A percentile compares a stretch with the other conserved stretches of the same genome.
Conservation (phyloP, 345 rosid genomes). For the thale cress (Arabidopsis thaliana) region TAIR10.1 NC_003076.8:6214501-6215000, state of each 20-base stretch:
- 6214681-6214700: constrained; percentile 99
- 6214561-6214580: neutral
- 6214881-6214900: constrained; percentile 13
- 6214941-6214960: constrained; percentile 34
- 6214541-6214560: constrained; percentile 62
- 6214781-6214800: constrained; percentile 77
- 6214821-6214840: constrained; percentile 96
- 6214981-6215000: constrained; percentile 38
- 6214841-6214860: neutral
- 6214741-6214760: constrained; percentile 77
- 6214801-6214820: constrained; percentile 94
- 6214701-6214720: constrained; percentile 79
- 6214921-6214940: constrained; percentile 16
- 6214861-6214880: neutral
- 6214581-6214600: neutral
- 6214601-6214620: constrained; percentile 18
- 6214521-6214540: constrained; percentile 91
- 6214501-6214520: constrained; percentile 99
- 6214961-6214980: constrained; percentile 38
- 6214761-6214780: constrained; percentile 89
- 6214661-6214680: constrained; percentile 81
- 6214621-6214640: constrained; percentile 44
- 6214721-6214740: constrained; percentile 70
- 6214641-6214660: constrained; percentile 70
- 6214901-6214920: neutral